Conservation (phyloP, 257 asterid genomes). For the Datura wrightii region DNA sequence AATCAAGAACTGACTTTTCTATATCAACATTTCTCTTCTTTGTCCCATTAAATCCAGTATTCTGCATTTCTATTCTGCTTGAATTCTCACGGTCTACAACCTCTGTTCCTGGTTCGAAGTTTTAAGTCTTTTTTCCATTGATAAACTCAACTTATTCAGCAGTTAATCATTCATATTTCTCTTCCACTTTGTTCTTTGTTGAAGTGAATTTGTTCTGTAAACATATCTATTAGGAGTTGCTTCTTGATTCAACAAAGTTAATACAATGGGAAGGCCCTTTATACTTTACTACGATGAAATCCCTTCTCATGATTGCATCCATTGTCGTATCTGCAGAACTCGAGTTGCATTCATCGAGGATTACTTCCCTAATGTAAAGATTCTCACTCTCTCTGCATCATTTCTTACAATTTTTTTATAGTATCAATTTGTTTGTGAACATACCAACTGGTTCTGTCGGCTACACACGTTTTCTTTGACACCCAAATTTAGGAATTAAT, state of each 20-base stretch:
- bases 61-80: too few relatives aligned
- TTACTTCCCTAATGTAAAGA: not conserved
- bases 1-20: too few relatives aligned
- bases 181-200: not conserved
- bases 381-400: not conserved
- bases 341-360: not conserved
- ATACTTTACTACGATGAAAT: not conserved
- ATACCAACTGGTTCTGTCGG: not conserved
- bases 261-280: not conserved
- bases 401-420: not conserved
- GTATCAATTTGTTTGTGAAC: not conserved
- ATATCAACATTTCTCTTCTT: too few relatives aligned
- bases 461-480: not conserved
- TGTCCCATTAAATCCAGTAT: too few relatives aligned
- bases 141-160: not conserved
- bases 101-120: not conserved
- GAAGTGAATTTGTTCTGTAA: not conserved
- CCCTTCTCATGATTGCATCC: not conserved
- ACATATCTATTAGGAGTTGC: not conserved
- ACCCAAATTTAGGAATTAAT: not conserved
- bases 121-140: not conserved
- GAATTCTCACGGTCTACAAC: too few relatives aligned
- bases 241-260: slow-evolving; percentile 2
- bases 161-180: not conserved
- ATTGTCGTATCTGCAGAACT: not conserved